Evolutionary conservation across 2,329 filamentous ascomycete genomes (phyloP), one percentile per base, ranked within the genome.

Genomic region (Lasiodiplodia citricola): DNA sequence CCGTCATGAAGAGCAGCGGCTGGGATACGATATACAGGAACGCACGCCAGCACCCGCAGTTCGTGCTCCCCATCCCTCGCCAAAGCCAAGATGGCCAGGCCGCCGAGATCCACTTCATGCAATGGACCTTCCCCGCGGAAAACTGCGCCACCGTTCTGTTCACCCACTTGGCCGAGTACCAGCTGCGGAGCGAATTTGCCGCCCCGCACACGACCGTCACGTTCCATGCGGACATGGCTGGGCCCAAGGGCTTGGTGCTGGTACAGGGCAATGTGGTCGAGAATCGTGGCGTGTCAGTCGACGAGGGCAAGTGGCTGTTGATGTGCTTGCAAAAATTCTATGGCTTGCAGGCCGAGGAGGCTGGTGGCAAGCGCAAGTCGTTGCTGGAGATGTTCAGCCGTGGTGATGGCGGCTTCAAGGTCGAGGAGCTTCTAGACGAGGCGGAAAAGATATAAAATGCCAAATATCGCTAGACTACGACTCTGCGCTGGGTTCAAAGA

Each of bases 291-390:
- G 88, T 97, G 5, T 90, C 85, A 71, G 87, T 92, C 0, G 88
- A 94, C 66, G 92, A 97, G 77, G 94, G 92, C n/a, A 90, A 90
- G 80, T 97, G 92, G 91, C 82, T 99, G 74, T 85, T 97, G 62
- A 92, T 97, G 88, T 96, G 93, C 74, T 83, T 99, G 82, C 96
- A 99, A 84, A 90, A 93, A 76, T 99, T 99, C 80, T 99, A 99
- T 77, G 87, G 80, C 70, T 83, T 79, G 88, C 91, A 21, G 88
- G 88, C 71, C 83, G 88, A 85, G 74, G 80, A 77, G 67, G 83
- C 80, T 73, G 73, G 86, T 86, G 68, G 83, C 77, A 65, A 81
- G 7, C 85, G 85, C 70, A 88, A 86, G 76, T 86, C 86, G 80
- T 78, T 99, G 77, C 80, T 98, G 77, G 89, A 93, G 79, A 90